Conservation (phyloP, 352 stramenopile genomes). For the Elongisporangium anandrum region DNA sequence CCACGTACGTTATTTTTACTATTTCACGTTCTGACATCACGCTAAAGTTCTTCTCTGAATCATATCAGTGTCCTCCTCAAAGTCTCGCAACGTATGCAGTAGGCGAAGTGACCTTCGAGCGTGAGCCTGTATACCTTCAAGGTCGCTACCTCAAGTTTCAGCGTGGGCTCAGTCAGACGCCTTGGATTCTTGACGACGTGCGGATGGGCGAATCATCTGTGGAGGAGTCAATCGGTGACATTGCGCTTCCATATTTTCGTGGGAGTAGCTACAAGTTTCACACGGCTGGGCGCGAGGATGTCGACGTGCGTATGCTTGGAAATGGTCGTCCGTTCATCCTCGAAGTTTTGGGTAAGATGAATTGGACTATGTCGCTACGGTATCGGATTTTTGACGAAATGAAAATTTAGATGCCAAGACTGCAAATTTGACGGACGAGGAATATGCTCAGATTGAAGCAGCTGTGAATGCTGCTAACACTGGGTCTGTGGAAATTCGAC, state of each 20-base stretch:
- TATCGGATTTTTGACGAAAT: constrained; percentile 9
- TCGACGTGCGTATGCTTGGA: constrained; percentile 97
- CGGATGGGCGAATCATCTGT: constrained; percentile 87
- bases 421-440: constrained; percentile 42
- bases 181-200: constrained; percentile 86
- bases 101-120: constrained; percentile 45
- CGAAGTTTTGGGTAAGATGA: constrained; percentile 54
- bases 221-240: constrained; percentile 84
- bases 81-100: constrained; percentile 30
- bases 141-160: constrained; percentile 90
- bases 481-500: constrained; percentile 79
- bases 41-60: constrained; percentile 1
- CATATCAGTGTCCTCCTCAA: constrained; percentile 36
- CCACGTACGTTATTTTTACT: constrained; percentile 9
- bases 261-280: constrained; percentile 92
- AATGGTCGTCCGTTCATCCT: constrained; percentile 91
- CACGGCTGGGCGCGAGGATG: constrained; percentile 95
- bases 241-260: constrained; percentile 61
- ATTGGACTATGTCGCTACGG: background rate
- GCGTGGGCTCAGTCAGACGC: constrained; percentile 87
- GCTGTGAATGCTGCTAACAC: constrained; percentile 67
- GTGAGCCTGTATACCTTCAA: constrained; percentile 84
- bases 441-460: constrained; percentile 50
- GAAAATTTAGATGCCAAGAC: constrained; percentile 62
- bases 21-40: background rate